Evolutionary conservation across 139 green algal genomes (phyloP), one percentile per base, ranked within the genome.

Genomic region (Chlorella ohadii): DNA sequence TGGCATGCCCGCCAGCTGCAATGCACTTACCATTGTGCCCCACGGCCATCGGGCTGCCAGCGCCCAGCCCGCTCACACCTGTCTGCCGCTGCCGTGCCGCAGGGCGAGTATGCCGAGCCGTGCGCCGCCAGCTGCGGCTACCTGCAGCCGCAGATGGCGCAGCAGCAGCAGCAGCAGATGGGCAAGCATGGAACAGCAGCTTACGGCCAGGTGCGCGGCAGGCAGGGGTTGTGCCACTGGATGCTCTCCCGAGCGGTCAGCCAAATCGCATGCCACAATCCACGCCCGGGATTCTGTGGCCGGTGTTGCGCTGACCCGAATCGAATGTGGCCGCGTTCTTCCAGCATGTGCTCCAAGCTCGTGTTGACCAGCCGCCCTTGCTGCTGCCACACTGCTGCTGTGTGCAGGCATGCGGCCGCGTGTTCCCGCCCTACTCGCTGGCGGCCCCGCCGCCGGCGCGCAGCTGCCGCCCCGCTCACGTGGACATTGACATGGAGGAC

Each of bases 401-500:
- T 27, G 1, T 41, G 31, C 65, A 72, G 65, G 70, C 27, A 28
- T 77, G 70, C 51, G 51, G 51, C 51, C 51, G 51, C 12, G 51
- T 22, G 51, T 22, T 59, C 51, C 51, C 51, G 51, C 51, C 51
- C 12, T 59, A 59, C 15, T 4, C 61, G 61, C 61, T 31, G 47
- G 47, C 16, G 12, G n/a, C 25, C 44, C 15, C 47, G 27, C 72
- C 6, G n/a, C 44, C 47, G 61, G 9, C 31, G 39, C 78, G 71
- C 39, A 9, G 28, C 39, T 75, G 78, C 63, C 80, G 66, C 47
- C 71, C 34, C 28, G 31, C 44, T 20, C 27, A 77, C 13, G 82
- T 90, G 7, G 83, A 98, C 83, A 93, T 98, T 33, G 95, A 98
- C 57, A 80, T 79, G 25, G 25, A 85, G 4, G 92, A 95, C 76